These are phyloP conservation scores for Hymenoscyphus linearis DNA, from an alignment of 2,329 filamentous ascomycete species.

Conservation along the genomic window DNA sequence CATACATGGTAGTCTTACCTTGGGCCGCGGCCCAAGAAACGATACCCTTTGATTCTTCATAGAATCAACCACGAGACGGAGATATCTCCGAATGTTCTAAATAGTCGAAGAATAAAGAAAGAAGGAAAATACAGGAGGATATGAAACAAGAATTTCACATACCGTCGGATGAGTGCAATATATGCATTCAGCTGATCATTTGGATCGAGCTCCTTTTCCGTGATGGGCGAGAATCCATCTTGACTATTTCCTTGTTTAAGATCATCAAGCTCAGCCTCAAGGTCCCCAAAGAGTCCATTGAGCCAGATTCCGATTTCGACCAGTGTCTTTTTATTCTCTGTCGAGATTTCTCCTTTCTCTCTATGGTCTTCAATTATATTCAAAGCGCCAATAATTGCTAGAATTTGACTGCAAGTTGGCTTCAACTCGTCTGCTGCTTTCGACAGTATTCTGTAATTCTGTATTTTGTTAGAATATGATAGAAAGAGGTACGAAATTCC, in stretches of 20 bases:
- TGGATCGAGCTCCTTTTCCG: conserved; percentile 8
- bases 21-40: too few relatives aligned
- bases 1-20: too few relatives aligned
- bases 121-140: too few relatives aligned
- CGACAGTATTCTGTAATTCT: conserved; percentile 11
- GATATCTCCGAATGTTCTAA: neutral
- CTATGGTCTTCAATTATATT: conserved; percentile 10
- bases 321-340: conserved; percentile 6
- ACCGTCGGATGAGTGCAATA: conserved; percentile 14
- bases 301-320: conserved; percentile 7
- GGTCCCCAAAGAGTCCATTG: conserved; percentile 6
- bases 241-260: conserved; percentile 3
- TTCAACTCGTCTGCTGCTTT: conserved; percentile 9
- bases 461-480: neutral
- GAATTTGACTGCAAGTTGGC: conserved; percentile 10
- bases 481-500: neutral
- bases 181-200: conserved; percentile 10
- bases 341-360: conserved; percentile 7
- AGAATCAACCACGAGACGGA: too few relatives aligned
- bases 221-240: conserved; percentile 8
- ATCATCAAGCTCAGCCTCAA: conserved; percentile 9
- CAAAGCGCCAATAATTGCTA: conserved; percentile 12
- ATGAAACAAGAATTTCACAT: neutral
- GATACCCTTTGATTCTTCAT: too few relatives aligned
- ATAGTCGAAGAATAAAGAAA: too few relatives aligned